A percentile compares a stretch with the other conserved stretches of the same genome.
phyloP scores from a whole-genome alignment of 768 basidiomycete species.

The Podaxis rugospora region DNA sequence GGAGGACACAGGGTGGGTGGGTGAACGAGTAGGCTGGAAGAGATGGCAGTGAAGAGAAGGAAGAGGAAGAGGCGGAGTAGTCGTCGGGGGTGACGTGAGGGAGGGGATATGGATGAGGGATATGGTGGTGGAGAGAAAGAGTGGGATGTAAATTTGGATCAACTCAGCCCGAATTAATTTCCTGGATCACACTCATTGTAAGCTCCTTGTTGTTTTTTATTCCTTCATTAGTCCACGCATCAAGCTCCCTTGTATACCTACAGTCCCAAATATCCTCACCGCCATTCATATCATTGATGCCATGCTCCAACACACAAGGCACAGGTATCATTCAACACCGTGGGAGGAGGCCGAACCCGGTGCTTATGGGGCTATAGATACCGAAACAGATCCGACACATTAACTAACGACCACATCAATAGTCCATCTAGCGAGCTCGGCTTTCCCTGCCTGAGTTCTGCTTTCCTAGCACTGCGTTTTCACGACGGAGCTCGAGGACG shows the following conservation, averaged over 20 bases:
- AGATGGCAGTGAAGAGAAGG: not conserved
- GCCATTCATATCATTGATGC: constrained; percentile 1
- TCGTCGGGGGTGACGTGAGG: constrained; percentile 4
- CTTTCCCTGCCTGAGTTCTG: constrained; percentile 14
- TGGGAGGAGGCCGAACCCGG: constrained; percentile 7
- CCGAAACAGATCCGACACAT: not conserved
- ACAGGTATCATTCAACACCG: not conserved
- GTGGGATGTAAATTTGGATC: constrained; percentile 18
- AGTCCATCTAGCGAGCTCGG: constrained; percentile 1
- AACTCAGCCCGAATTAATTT: constrained; percentile 13
- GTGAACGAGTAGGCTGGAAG: not conserved
- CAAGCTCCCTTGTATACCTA: not conserved
- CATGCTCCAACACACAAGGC: not conserved
- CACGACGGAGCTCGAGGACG: constrained; percentile 77
- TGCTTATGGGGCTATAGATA: constrained; percentile 6
- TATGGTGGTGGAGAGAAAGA: constrained; percentile 13
- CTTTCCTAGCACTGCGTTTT: constrained; percentile 42
- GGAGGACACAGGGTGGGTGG: not conserved
- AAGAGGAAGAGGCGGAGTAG: not conserved
- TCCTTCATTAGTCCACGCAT: not conserved
- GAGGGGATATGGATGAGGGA: constrained; percentile 5
- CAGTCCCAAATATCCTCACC: not conserved
- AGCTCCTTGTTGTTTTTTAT: not conserved
- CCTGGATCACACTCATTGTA: not conserved
- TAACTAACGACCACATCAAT: not conserved